A percentile compares a stretch with the other conserved stretches of the same genome.
phyloP scores from a whole-genome alignment of 202 grass and related monocot genomes.

The Hordeum pubiflorum region DNA sequence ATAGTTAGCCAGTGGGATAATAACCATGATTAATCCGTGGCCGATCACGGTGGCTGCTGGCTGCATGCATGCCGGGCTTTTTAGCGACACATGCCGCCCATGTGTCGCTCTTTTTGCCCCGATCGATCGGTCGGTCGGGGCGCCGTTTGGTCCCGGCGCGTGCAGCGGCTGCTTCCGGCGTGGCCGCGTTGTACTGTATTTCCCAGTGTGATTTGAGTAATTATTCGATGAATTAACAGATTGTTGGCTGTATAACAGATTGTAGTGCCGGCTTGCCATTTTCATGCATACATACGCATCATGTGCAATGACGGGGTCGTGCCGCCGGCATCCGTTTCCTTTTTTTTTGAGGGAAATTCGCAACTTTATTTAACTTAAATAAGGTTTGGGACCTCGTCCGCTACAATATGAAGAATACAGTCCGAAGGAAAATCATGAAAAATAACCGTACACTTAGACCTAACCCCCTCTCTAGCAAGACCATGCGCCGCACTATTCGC shows the following conservation, averaged over 20 bases:
- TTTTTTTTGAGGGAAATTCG: no score
- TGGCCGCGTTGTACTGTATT: conserved; percentile 10
- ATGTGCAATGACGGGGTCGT: neutral
- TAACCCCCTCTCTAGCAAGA: no score
- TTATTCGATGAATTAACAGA: conserved; percentile 32
- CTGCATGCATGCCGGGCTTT: conserved; percentile 35
- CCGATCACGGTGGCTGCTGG: conserved; percentile 28
- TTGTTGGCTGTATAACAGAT: neutral
- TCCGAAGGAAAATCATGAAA: no score
- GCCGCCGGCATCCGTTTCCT: neutral
- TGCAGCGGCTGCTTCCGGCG: neutral
- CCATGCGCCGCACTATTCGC: no score
- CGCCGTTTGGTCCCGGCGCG: conserved; percentile 24
- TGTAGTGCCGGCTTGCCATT: neutral
- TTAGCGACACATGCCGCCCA: conserved; percentile 25
- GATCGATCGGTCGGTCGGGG: neutral
- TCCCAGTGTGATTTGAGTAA: conserved; percentile 38
- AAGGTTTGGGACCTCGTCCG: no score
- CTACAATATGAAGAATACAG: no score
- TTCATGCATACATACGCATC: neutral
- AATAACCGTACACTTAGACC: no score
- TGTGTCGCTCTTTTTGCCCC: conserved; percentile 11
- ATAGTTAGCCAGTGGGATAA: conserved; percentile 1
- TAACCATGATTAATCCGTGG: conserved; percentile 16
- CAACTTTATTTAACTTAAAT: no score